These are phyloP conservation scores for Tulasnella sp. DNA, from an alignment of 768 basidiomycete genomes.

Conservation along the genomic window DNA sequence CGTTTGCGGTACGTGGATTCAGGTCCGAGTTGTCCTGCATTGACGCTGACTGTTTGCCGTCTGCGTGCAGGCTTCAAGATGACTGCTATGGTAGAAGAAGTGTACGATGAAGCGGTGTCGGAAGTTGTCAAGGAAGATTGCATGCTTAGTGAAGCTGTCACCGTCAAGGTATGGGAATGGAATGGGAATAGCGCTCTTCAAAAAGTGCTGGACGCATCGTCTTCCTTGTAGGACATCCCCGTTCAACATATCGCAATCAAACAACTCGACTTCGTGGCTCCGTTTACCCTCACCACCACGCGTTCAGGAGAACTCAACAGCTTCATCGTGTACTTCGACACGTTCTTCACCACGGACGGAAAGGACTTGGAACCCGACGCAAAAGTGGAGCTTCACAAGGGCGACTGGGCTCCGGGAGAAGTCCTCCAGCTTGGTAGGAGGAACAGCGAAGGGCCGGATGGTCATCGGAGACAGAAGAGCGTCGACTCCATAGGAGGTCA, in stretches of 20 bases:
- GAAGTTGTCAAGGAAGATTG: slow-evolving; percentile 62
- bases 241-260: slow-evolving; percentile 49
- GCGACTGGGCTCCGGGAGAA: slow-evolving; percentile 19
- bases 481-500: not conserved
- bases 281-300: slow-evolving; percentile 59
- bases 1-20: slow-evolving; percentile 57
- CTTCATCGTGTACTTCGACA: slow-evolving; percentile 89
- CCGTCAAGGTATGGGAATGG: slow-evolving; percentile 51
- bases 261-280: slow-evolving; percentile 67
- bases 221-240: slow-evolving; percentile 55
- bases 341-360: slow-evolving; percentile 66
- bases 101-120: slow-evolving; percentile 73
- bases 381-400: slow-evolving; percentile 29
- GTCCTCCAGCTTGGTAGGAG: slow-evolving; percentile 13
- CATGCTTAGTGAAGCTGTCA: slow-evolving; percentile 48
- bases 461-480: slow-evolving; percentile 5
- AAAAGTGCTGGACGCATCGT: too few species aligned
- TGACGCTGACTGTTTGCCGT: too few species aligned
- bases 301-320: slow-evolving; percentile 47
- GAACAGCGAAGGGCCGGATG: slow-evolving; percentile 3
- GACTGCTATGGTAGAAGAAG: slow-evolving; percentile 60
- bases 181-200: too few species aligned
- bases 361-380: slow-evolving; percentile 41
- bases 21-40: not conserved
- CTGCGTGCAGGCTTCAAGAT: slow-evolving; percentile 66